Base-by-base conservation (phyloP, 2,329 filamentous ascomycete species). In the Fusarium duplospermum region DNA sequence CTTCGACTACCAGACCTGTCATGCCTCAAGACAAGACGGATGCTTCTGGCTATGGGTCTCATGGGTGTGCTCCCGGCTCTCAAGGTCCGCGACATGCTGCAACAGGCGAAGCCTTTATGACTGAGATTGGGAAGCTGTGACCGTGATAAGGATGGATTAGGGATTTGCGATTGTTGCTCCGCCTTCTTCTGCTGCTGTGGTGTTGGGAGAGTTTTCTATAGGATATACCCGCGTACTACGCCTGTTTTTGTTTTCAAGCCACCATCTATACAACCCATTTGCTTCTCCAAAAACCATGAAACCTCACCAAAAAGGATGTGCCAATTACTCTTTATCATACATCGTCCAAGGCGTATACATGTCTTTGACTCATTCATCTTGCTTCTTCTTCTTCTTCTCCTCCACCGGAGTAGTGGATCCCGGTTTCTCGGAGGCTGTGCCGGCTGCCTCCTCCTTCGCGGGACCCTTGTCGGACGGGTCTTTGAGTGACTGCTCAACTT, bases 401-500 rank as follows among this genome's bases (percentile, higher is more conserved):
- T 75, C 70, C 36, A 68, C 63, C 5, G 66, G 33, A 11, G 67
- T 64, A 11, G 73, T 70, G 24, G 64, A 63, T 13, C 57, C 70
- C 62, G 68, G 58, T 33, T 68, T 65, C 31, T 71, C 69, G 9
- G 67, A 42, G 20, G 64, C 69, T 20, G 67, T 36, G 33, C 72
- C 73, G n/a, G 66, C 72, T 27, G 74, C 66, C 22, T 58, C 65
- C n/a, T 67, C 61, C 40, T 71, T 67, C 6, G 45, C 42, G 4
- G 76, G 69, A 14, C 63, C 60, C 29, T 69, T 50, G 33, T 67
- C 61, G n/a, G 62, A 54, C 22, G 85, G 83, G 52, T 86, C 84
- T 61, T 81, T 77, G 63, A 89, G 83, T 18, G 84, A 83, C 50
- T 82, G 85, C 76, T 91, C 87, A 3, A 95, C 91, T 82, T 96